Conservation (phyloP, 768 basidiomycete genomes). For the Hygrophorus russula region DNA sequence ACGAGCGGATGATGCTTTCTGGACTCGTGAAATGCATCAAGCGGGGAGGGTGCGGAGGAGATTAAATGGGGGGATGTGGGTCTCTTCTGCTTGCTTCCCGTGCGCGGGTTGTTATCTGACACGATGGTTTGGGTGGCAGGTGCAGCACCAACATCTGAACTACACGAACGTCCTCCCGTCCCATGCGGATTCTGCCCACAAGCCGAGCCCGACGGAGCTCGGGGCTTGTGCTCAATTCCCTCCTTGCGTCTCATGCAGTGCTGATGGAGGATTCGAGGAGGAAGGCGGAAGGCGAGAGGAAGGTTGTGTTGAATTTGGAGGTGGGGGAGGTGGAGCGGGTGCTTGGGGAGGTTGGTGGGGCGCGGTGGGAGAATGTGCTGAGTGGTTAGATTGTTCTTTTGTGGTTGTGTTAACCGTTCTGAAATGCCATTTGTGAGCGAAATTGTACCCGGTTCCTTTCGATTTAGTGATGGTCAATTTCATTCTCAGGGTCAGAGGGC, state of each 20-base stretch:
- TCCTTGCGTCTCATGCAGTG: slow-evolving; percentile 69
- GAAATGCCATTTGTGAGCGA: too few relatives aligned
- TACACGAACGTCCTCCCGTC: slow-evolving; percentile 56
- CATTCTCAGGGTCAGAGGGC: too few relatives aligned
- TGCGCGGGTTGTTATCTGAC: too few relatives aligned
- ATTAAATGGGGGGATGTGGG: too few relatives aligned
- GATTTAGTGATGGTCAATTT: too few relatives aligned
- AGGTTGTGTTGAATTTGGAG: slow-evolving; percentile 76
- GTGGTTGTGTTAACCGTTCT: too few relatives aligned
- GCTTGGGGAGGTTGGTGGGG: too few relatives aligned
- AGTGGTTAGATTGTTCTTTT: too few relatives aligned
- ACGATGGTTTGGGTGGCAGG: too few relatives aligned
- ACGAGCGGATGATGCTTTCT: slow-evolving; percentile 79
- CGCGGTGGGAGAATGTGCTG: too few relatives aligned
- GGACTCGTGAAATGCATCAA: slow-evolving; percentile 74
- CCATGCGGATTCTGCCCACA: slow-evolving; percentile 43
- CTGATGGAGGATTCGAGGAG: slow-evolving; percentile 57
- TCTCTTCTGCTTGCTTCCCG: slow-evolving; percentile 2
- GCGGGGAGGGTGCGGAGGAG: slow-evolving; percentile 80
- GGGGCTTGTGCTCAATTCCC: slow-evolving; percentile 58
- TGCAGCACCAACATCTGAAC: slow-evolving; percentile 65
- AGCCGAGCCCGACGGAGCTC: slow-evolving; percentile 56
- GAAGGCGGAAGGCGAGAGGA: slow-evolving; percentile 54
- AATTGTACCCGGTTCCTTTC: too few relatives aligned
- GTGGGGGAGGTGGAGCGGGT: slow-evolving; percentile 77